Evolutionary conservation across 352 stramenopile species (phyloP).

Genomic region (Phytopythium sindhum): DNA sequence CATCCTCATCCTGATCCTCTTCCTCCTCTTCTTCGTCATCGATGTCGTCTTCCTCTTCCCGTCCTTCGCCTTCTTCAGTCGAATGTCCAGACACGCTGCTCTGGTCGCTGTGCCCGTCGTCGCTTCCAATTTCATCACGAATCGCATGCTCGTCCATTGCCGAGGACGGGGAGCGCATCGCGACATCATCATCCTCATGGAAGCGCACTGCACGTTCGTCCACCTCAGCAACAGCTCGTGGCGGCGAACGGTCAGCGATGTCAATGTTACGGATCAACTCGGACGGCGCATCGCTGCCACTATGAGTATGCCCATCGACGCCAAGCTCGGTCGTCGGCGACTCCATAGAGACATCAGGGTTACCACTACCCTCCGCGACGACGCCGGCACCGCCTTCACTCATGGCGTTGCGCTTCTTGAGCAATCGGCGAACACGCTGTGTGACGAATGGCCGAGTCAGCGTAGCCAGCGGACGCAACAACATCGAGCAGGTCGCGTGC

Average conservation of each 20-base stretch:
- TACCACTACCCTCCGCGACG: not conserved
- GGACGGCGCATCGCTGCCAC: not conserved
- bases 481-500: conserved; percentile 70
- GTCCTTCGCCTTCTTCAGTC: conserved; percentile 41
- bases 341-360: not conserved
- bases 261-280: conserved; percentile 7
- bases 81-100: conserved; percentile 59
- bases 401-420: conserved; percentile 50
- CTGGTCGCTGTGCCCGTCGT: conserved; percentile 51
- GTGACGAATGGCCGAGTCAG: conserved; percentile 81
- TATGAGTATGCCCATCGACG: not conserved
- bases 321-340: not conserved
- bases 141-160: conserved; percentile 54
- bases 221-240: not conserved
- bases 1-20: conserved; percentile 63
- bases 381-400: not conserved
- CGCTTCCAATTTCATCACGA: conserved; percentile 45
- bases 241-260: not conserved
- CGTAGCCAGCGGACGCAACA: conserved; percentile 75
- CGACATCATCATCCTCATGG: conserved; percentile 48
- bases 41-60: conserved; percentile 28
- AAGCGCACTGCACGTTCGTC: not conserved
- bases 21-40: conserved; percentile 30
- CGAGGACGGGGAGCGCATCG: conserved; percentile 59
- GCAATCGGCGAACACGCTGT: conserved; percentile 56